Conservation (phyloP, 163 green algal species). For the Chloromonas sp. region DNA sequence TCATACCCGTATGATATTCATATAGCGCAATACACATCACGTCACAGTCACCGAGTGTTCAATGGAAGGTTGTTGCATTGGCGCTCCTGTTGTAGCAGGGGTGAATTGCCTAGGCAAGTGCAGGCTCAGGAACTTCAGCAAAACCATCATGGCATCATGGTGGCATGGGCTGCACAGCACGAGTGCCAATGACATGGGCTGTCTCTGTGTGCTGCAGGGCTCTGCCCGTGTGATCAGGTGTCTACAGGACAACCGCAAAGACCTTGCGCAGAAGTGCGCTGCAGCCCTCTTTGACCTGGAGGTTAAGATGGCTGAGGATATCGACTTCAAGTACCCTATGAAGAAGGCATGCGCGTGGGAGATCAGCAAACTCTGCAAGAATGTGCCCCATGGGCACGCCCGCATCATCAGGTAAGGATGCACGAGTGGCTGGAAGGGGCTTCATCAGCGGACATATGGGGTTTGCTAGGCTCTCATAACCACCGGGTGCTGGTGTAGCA, state of each 20-base stretch:
- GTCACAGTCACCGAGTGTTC: no score
- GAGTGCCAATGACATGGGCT: no score
- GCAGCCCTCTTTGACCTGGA: constrained; percentile 83
- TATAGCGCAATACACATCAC: no score
- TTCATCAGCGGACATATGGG: no score
- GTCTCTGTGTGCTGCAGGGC: constrained; percentile 36
- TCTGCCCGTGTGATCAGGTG: constrained; percentile 75
- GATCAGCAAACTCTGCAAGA: constrained; percentile 52
- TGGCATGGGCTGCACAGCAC: no score
- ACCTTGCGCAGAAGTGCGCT: constrained; percentile 59
- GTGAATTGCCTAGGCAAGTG: no score
- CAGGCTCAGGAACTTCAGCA: no score
- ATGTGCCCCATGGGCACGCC: constrained; percentile 49
- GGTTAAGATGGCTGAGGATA: constrained; percentile 26
- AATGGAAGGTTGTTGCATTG: no score
- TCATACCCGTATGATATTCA: no score
- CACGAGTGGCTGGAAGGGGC: no score
- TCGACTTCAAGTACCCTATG: constrained; percentile 82
- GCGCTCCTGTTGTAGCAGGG: no score
- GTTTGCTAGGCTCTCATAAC: neutral
- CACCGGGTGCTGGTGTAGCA: neutral
- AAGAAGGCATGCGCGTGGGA: constrained; percentile 60
- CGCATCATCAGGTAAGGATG: constrained; percentile 45
- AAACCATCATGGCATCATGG: no score
- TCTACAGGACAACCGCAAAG: constrained; percentile 68